Evolutionary conservation across 768 basidiomycete genomes (phyloP).

Genomic region (Candolleomyces aberdarensis): DNA sequence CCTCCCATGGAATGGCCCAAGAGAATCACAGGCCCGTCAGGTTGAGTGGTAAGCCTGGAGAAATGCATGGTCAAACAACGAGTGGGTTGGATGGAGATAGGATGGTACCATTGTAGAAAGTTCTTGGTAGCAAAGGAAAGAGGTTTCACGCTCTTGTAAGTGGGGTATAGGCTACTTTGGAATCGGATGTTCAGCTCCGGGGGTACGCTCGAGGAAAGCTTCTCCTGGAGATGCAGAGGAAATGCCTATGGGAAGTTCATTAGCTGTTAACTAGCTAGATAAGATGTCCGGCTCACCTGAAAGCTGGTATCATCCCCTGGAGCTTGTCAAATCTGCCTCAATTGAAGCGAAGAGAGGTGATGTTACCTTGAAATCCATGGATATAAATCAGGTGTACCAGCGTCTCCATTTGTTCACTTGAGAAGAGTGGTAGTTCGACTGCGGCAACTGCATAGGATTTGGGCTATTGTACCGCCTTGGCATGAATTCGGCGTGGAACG

Average conservation of each 20-base stretch:
- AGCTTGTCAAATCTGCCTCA: not conserved
- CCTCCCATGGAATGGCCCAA: slow-evolving; percentile 63
- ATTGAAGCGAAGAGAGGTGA: not conserved
- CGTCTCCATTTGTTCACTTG: slow-evolving; percentile 8
- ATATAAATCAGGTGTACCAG: slow-evolving; percentile 54
- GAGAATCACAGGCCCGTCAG: slow-evolving; percentile 53
- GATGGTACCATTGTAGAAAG: slow-evolving; percentile 49
- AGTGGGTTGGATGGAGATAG: slow-evolving; percentile 6
- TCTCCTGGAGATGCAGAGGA: slow-evolving; percentile 49
- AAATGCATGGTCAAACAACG: not conserved
- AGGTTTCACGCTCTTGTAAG: slow-evolving; percentile 56
- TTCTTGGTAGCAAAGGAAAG: slow-evolving; percentile 48
- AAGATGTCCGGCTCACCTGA: slow-evolving; percentile 33
- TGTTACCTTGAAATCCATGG: slow-evolving; percentile 54
- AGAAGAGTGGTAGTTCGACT: not conserved
- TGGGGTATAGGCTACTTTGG: slow-evolving; percentile 53
- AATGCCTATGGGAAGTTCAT: slow-evolving; percentile 36
- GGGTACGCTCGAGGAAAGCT: slow-evolving; percentile 34
- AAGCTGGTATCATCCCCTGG: slow-evolving; percentile 57
- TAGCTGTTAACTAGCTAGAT: not conserved
- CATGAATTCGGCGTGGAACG: not conserved
- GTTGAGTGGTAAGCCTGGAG: slow-evolving; percentile 51
- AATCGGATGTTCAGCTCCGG: slow-evolving; percentile 33
- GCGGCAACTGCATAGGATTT: not conserved
- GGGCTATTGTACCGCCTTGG: not conserved